Conservation (phyloP, 176 grass and related monocot species). For the Chrysopogon serrulatus region DNA sequence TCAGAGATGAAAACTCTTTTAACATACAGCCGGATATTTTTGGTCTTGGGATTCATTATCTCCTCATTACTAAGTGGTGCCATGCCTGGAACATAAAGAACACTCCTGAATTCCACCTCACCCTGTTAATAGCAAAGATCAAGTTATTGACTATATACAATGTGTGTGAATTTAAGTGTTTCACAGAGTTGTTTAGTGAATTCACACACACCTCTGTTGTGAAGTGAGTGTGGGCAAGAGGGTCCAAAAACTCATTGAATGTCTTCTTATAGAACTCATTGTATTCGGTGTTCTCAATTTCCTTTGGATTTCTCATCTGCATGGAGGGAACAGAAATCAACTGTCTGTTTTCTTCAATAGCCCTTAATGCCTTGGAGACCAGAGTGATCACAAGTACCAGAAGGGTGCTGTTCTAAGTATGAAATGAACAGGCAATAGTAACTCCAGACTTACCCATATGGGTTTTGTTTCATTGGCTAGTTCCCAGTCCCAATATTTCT, state of each 20-base stretch:
- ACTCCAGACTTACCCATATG: conserved; percentile 60
- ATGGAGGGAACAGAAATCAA: conserved; percentile 5
- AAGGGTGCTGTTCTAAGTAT: neutral
- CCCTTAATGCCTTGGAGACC: neutral
- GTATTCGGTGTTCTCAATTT: conserved; percentile 65
- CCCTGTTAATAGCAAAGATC: conserved; percentile 43
- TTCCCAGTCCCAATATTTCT: conserved; percentile 97
- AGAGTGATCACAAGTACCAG: neutral
- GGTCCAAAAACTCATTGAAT: conserved; percentile 92
- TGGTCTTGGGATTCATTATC: conserved; percentile 78
- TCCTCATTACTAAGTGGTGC: conserved; percentile 79
- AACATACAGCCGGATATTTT: conserved; percentile 77
- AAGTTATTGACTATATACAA: neutral
- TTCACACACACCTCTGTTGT: conserved; percentile 59
- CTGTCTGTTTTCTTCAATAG: neutral
- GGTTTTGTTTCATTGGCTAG: conserved; percentile 84
- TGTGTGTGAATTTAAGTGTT: neutral
- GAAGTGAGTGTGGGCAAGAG: conserved; percentile 65
- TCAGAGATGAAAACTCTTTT: conserved; percentile 88
- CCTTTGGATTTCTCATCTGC: conserved; percentile 79
- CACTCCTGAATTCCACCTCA: conserved; percentile 83
- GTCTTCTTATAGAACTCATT: conserved; percentile 88
- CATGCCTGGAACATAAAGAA: conserved; percentile 84
- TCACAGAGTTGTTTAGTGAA: conserved; percentile 1
- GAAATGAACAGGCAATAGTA: neutral